phyloP scores from a whole-genome alignment of 192 early-diverging fungal species.

The Coemansia sp. region DNA sequence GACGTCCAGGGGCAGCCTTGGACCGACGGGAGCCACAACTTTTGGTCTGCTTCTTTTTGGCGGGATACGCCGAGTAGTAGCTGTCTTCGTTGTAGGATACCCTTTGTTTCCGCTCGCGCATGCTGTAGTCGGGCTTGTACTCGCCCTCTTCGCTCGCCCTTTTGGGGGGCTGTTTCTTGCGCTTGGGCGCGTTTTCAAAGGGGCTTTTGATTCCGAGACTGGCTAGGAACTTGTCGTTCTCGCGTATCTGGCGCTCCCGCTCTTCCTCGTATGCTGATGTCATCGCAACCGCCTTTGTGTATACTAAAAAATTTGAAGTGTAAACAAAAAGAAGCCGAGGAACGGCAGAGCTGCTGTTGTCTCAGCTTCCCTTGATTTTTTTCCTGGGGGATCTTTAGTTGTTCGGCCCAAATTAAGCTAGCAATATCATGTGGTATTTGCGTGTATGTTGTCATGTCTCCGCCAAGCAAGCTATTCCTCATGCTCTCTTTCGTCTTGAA shows the following conservation, averaged over 20 bases:
- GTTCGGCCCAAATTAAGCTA: no score
- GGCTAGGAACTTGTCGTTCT: conserved; percentile 37
- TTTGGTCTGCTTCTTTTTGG: conserved; percentile 12
- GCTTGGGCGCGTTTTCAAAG: neutral
- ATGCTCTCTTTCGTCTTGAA: neutral
- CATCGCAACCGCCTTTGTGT: neutral
- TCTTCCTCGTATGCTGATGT: conserved; percentile 26
- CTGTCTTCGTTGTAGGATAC: conserved; percentile 32
- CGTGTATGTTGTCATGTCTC: neutral
- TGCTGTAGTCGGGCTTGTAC: conserved; percentile 21
- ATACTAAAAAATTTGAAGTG: neutral
- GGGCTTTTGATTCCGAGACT: conserved; percentile 20
- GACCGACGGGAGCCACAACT: conserved; percentile 1
- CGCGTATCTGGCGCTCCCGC: conserved; percentile 35
- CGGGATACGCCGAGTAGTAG: neutral
- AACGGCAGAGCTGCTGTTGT: no score
- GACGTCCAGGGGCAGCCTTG: conserved; percentile 14
- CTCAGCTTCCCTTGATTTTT: no score
- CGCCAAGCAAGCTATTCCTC: neutral
- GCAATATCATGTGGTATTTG: neutral
- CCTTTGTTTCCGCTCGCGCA: conserved; percentile 9
- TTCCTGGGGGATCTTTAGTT: neutral
- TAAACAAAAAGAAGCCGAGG: neutral
- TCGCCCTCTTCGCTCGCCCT: conserved; percentile 6
- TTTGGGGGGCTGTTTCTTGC: neutral